Evolutionary conservation across 768 basidiomycete genomes (phyloP).

Genomic region (Boletellus ananas): DNA sequence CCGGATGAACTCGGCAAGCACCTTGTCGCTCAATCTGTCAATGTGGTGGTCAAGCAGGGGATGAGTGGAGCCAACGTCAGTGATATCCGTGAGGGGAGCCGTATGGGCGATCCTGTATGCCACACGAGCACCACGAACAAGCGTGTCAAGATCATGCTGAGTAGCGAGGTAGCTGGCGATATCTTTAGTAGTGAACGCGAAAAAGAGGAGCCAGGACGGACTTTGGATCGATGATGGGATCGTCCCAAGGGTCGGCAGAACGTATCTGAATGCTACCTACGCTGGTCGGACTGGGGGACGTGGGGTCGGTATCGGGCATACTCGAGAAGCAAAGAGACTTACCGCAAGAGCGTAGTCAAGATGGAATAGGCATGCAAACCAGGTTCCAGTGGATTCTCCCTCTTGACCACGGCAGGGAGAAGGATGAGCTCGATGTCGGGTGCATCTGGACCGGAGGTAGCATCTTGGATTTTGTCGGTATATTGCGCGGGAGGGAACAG

Average conservation of each 20-base stretch:
- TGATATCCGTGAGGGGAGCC: conserved; percentile 35
- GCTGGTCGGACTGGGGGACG: conserved; percentile 39
- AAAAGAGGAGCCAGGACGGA: conserved; percentile 14
- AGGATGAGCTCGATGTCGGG: conserved; percentile 30
- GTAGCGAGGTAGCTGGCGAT: conserved; percentile 39
- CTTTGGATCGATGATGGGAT: conserved; percentile 45
- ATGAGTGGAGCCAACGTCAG: conserved; percentile 31
- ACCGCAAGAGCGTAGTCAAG: conserved; percentile 22
- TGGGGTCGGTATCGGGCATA: not conserved
- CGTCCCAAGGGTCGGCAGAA: conserved; percentile 39
- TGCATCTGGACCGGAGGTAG: conserved; percentile 27
- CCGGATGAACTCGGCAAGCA: conserved; percentile 34
- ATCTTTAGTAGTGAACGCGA: not conserved
- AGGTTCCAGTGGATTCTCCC: not conserved
- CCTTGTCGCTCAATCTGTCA: conserved; percentile 29
- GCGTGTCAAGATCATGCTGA: conserved; percentile 36
- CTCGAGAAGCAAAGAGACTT: not conserved
- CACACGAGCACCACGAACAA: conserved; percentile 41
- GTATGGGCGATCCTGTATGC: conserved; percentile 37
- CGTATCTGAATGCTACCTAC: conserved; percentile 38
- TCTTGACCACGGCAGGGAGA: not conserved
- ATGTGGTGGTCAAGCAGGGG: conserved; percentile 38
- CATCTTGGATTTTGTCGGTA: conserved; percentile 24
- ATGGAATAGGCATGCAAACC: conserved; percentile 20
- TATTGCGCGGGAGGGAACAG: conserved; percentile 32